Percentiles rank a stretch among this genome's conserved stretches.
Evolutionary conservation across 331 rosid genomes (phyloP).

Genomic region (Quercus phellos): DNA sequence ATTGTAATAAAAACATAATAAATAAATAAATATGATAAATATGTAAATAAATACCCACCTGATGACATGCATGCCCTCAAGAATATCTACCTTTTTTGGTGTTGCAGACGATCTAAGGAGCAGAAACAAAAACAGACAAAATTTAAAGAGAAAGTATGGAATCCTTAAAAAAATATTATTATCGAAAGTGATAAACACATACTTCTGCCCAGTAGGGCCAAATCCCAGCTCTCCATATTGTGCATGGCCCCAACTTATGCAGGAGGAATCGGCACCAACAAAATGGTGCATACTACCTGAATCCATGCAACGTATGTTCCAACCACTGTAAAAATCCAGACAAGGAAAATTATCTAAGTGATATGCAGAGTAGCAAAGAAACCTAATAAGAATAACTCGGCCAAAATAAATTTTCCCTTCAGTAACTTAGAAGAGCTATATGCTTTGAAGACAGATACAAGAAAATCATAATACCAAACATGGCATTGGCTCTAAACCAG

Average conservation of each 20-base stretch:
- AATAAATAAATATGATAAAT: background rate
- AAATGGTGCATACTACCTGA: constrained; percentile 96
- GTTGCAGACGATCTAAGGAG: constrained; percentile 75
- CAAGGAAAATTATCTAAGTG: constrained; percentile 10
- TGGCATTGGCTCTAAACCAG: background rate
- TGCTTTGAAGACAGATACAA: background rate
- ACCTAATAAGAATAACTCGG: background rate
- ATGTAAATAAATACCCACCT: constrained; percentile 37
- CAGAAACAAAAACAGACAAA: background rate
- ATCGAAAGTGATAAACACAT: constrained; percentile 21
- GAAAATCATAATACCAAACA: background rate
- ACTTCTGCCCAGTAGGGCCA: constrained; percentile 96
- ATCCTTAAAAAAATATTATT: background rate
- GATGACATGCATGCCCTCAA: constrained; percentile 89
- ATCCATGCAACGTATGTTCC: constrained; percentile 98
- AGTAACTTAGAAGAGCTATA: background rate
- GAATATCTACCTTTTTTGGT: constrained; percentile 92
- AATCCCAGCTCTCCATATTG: constrained; percentile 97
- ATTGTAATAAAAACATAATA: too few species aligned
- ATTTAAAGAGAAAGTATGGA: background rate
- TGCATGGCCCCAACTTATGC: constrained; percentile 99
- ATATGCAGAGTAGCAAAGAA: constrained; percentile 1
- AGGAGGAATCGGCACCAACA: constrained; percentile 95
- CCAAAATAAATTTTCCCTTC: background rate
- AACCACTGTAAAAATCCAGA: constrained; percentile 52